phyloP scores from a whole-genome alignment of 257 asterid genomes.

The Fraxinus cuspidata region DNA sequence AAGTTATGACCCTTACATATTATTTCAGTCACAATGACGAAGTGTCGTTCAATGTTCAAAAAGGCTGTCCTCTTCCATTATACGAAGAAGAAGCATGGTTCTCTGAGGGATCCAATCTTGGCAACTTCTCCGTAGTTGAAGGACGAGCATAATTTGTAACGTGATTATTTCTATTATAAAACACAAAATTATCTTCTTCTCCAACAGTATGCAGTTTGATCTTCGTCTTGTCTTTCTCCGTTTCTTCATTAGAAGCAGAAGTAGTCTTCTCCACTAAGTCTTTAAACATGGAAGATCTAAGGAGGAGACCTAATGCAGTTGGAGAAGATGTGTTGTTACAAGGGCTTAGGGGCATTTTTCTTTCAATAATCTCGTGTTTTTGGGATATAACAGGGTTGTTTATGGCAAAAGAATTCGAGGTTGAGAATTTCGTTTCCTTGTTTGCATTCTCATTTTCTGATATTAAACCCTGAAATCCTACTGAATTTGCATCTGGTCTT shows the following conservation, averaged over 20 bases:
- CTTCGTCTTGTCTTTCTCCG: slow-evolving; percentile 17
- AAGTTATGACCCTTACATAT: neutral
- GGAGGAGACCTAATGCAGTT: slow-evolving; percentile 67
- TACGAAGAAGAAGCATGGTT: slow-evolving; percentile 21
- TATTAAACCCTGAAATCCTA: slow-evolving; percentile 20
- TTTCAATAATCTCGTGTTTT: slow-evolving; percentile 58
- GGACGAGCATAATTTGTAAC: slow-evolving; percentile 20
- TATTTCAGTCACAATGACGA: neutral
- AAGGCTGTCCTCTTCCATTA: slow-evolving; percentile 23
- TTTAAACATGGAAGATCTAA: slow-evolving; percentile 66
- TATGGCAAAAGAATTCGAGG: slow-evolving; percentile 28
- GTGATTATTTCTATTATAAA: slow-evolving; percentile 27
- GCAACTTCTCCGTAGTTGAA: slow-evolving; percentile 17
- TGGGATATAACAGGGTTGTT: slow-evolving; percentile 41
- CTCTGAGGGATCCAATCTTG: slow-evolving; percentile 29
- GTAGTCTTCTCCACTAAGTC: slow-evolving; percentile 63
- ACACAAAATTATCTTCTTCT: slow-evolving; percentile 25
- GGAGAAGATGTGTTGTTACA: slow-evolving; percentile 49
- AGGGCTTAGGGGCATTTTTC: slow-evolving; percentile 62
- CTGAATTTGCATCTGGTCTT: slow-evolving; percentile 42
- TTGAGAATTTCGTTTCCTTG: slow-evolving; percentile 31
- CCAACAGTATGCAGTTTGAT: neutral
- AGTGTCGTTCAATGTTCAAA: slow-evolving; percentile 20
- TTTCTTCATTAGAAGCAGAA: slow-evolving; percentile 18
- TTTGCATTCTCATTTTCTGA: slow-evolving; percentile 29